These are phyloP conservation scores for Termitomyces sp. DNA, from an alignment of 768 basidiomycete genomes.

Conservation along the genomic window DNA sequence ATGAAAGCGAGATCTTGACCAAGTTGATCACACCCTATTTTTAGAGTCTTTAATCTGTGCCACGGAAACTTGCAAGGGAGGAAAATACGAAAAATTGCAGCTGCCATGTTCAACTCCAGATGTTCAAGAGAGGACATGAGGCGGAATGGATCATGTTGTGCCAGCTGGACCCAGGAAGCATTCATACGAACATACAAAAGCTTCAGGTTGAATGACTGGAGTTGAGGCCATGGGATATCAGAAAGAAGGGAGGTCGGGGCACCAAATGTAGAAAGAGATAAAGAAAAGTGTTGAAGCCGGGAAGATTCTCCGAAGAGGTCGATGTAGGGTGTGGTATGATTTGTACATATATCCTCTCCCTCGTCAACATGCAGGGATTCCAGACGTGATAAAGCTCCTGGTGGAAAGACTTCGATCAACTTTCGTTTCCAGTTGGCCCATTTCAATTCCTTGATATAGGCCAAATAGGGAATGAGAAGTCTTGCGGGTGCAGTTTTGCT, in stretches of 20 bases:
- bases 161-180: background rate
- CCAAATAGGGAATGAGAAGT: constrained; percentile 36
- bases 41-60: background rate
- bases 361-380: background rate
- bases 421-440: no score
- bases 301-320: background rate
- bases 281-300: background rate
- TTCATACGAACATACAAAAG: background rate
- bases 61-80: background rate
- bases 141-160: background rate
- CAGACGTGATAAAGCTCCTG: background rate
- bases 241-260: background rate
- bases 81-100: background rate
- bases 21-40: no score
- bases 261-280: background rate
- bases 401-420: background rate
- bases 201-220: background rate
- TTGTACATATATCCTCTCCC: background rate
- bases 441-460: background rate
- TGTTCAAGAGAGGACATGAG: background rate
- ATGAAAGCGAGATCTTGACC: no score
- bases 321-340: background rate
- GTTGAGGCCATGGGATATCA: background rate
- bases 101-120: background rate
- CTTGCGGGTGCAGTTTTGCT: background rate